Percentiles rank a stretch among this genome's conserved stretches.
Evolutionary conservation across 2,329 filamentous ascomycete species (phyloP).

Genomic region (Fusarium mexicanum): DNA sequence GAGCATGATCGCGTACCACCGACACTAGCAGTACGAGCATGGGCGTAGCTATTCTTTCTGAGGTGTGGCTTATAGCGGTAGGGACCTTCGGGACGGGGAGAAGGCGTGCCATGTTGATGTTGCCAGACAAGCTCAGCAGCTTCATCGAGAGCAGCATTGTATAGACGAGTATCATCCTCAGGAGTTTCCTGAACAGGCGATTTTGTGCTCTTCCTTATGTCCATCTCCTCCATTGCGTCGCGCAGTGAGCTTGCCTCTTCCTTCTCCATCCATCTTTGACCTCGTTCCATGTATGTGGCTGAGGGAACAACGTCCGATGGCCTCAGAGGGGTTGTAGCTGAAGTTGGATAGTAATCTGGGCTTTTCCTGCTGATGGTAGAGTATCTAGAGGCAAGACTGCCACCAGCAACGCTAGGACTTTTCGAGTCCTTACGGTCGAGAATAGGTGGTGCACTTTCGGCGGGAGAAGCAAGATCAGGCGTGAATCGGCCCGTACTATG

Average conservation of each 20-base stretch:
- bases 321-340: conserved; percentile 57
- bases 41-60: conserved; percentile 76
- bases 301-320: conserved; percentile 71
- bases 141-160: conserved; percentile 77
- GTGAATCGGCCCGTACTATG: conserved; percentile 45
- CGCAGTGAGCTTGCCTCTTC: conserved; percentile 77
- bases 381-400: conserved; percentile 61
- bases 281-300: conserved; percentile 76
- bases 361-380: conserved; percentile 57
- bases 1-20: conserved; percentile 61
- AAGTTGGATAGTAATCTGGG: conserved; percentile 63
- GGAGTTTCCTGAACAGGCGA: conserved; percentile 39
- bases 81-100: conserved; percentile 68
- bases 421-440: conserved; percentile 44
- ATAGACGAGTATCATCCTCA: conserved; percentile 70
- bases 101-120: conserved; percentile 69
- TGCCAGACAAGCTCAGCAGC: conserved; percentile 82
- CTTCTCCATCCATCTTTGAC: conserved; percentile 82
- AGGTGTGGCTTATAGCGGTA: conserved; percentile 76
- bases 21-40: conserved; percentile 70
- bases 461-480: conserved; percentile 45
- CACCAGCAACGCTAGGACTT: conserved; percentile 53
- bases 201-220: conserved; percentile 57
- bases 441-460: conserved; percentile 35
- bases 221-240: conserved; percentile 78